Conservation (phyloP, 192 early-diverging fungal species). For the Martensiomyces pterosporus region DNA sequence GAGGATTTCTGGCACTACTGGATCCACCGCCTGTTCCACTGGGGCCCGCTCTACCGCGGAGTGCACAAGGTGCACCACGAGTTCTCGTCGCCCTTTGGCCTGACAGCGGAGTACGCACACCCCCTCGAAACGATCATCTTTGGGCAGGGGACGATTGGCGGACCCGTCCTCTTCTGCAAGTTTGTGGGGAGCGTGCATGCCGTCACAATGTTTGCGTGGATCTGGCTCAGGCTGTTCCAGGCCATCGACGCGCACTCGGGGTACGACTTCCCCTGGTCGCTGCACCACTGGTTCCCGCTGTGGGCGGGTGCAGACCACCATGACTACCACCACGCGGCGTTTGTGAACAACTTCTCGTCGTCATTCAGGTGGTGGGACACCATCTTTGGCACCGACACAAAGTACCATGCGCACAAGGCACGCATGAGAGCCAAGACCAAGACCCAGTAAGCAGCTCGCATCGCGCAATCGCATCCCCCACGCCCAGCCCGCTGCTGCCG, state of each 20-base stretch:
- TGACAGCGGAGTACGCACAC: slow-evolving; percentile 88
- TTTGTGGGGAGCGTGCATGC: slow-evolving; percentile 69
- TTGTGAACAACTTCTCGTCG: slow-evolving; percentile 76
- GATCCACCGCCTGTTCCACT: slow-evolving; percentile 85
- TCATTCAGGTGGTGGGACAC: slow-evolving; percentile 91
- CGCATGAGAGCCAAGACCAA: slow-evolving; percentile 21
- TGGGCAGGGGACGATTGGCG: slow-evolving; percentile 80
- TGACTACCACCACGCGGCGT: slow-evolving; percentile 87
- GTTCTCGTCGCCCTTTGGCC: slow-evolving; percentile 84
- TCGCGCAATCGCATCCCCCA: no score
- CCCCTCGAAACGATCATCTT: slow-evolving; percentile 81
- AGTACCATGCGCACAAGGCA: slow-evolving; percentile 60
- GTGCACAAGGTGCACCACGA: slow-evolving; percentile 96
- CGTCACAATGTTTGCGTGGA: slow-evolving; percentile 83
- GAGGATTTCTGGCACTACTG: slow-evolving; percentile 95
- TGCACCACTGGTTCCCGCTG: slow-evolving; percentile 79
- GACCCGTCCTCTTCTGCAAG: slow-evolving; percentile 68
- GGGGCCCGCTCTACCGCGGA: slow-evolving; percentile 77
- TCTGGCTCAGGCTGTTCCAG: slow-evolving; percentile 73
- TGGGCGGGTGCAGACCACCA: slow-evolving; percentile 93
- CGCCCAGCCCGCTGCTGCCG: no score
- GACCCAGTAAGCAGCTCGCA: no score
- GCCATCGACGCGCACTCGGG: slow-evolving; percentile 89
- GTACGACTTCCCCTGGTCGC: slow-evolving; percentile 94
- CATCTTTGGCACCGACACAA: slow-evolving; percentile 78